Percentiles rank a stretch among this genome's conserved stretches.
Evolutionary conservation across 148 eudicot genomes (phyloP).

Genomic region (Camellia granthamiana): DNA sequence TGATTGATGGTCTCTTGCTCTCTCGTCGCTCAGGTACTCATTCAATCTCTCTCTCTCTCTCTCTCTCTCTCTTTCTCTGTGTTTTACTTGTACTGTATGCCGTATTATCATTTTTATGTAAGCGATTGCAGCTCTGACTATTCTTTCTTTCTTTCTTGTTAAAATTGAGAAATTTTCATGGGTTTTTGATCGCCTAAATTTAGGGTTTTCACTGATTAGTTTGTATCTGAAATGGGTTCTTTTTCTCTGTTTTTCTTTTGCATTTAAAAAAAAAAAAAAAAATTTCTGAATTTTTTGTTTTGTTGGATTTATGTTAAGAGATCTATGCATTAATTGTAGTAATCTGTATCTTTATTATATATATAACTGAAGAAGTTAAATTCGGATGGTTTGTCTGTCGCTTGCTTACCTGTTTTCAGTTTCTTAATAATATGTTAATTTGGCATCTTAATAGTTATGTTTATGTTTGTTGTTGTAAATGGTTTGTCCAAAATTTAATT

Average conservation of each 20-base stretch:
- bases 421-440: background rate
- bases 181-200: background rate
- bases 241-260: background rate
- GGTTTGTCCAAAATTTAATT: background rate
- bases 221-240: background rate
- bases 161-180: background rate
- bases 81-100: no score
- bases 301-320: background rate
- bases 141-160: background rate
- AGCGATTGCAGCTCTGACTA: background rate
- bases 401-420: background rate
- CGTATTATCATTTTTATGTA: background rate
- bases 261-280: background rate
- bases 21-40: conserved; percentile 2
- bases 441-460: background rate
- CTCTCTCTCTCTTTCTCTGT: background rate
- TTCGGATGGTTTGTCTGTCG: background rate
- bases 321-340: background rate
- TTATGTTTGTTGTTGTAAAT: background rate
- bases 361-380: background rate
- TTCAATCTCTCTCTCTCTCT: background rate
- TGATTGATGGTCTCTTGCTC: background rate
- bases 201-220: background rate
- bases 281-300: background rate
- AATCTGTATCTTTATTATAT: background rate